These are phyloP conservation scores for Amylostereum areolatum DNA, from an alignment of 1,284 basidiomycete species.

Conservation along the genomic window DNA sequence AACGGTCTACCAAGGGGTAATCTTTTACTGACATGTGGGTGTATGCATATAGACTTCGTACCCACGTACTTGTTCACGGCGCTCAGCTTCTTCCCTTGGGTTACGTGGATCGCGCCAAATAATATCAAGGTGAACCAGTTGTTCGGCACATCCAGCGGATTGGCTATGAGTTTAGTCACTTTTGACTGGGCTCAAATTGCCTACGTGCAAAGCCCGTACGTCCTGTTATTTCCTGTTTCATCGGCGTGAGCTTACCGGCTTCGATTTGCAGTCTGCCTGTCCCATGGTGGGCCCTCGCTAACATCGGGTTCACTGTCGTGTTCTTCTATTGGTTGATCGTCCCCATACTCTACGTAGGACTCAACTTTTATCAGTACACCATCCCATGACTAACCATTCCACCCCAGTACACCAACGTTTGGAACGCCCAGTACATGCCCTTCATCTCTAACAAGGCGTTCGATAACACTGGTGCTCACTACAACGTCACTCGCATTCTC, in stretches of 20 bases:
- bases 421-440: not conserved
- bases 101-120: not conserved
- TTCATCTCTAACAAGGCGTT: conserved; percentile 34
- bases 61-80: not conserved
- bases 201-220: not conserved
- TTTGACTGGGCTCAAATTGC: not conserved
- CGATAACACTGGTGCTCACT: conserved; percentile 56
- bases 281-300: not conserved
- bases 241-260: not conserved
- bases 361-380: too few relatives aligned
- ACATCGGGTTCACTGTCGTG: not conserved
- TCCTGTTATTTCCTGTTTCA: not conserved
- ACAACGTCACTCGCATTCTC: conserved; percentile 65
- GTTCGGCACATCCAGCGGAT: not conserved
- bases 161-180: not conserved
- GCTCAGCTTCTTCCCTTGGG: not conserved
- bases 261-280: not conserved
- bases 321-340: not conserved
- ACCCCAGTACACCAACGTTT: not conserved
- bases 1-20: too few relatives aligned
- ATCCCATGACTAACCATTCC: too few relatives aligned
- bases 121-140: not conserved
- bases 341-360: not conserved
- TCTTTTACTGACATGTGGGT: too few relatives aligned
- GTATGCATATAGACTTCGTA: not conserved